Conservation (phyloP, 768 basidiomycete species). For the Phaeotremella skinneri region DNA sequence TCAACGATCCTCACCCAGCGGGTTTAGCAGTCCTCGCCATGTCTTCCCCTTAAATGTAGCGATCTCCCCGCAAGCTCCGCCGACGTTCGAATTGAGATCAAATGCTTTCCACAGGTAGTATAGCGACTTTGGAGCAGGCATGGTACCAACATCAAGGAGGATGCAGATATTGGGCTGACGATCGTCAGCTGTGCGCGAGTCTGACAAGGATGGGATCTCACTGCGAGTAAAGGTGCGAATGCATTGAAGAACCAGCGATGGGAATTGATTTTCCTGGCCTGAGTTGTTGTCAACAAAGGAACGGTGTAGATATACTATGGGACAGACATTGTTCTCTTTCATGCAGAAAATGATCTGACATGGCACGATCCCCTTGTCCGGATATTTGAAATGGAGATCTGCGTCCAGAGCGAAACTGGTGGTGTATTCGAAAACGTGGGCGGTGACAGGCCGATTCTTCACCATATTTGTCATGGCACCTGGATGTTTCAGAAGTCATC, state of each 20-base stretch:
- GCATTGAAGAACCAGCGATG: conserved; percentile 98
- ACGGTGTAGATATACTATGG: not conserved
- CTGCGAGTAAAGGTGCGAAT: conserved; percentile 76
- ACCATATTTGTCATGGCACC: conserved; percentile 63
- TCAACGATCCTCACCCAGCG: conserved; percentile 55
- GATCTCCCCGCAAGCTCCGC: conserved; percentile 93
- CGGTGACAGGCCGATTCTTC: conserved; percentile 71
- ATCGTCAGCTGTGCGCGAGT: conserved; percentile 2
- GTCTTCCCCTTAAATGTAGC: conserved; percentile 86
- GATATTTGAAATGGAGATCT: conserved; percentile 50
- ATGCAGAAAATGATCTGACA: conserved; percentile 75
- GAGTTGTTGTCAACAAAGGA: not conserved
- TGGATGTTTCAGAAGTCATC: conserved; percentile 1
- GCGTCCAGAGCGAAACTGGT: conserved; percentile 51
- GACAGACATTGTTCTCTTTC: conserved; percentile 67
- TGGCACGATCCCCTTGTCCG: conserved; percentile 77
- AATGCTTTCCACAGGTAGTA: conserved; percentile 96
- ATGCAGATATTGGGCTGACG: conserved; percentile 84
- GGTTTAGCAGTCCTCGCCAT: conserved; percentile 77
- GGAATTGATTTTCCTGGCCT: conserved; percentile 91
- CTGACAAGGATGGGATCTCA: conserved; percentile 46
- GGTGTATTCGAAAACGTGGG: conserved; percentile 76
- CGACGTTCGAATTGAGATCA: conserved; percentile 66
- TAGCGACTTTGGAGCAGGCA: conserved; percentile 79
- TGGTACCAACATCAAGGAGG: conserved; percentile 88